Evolutionary conservation across 306 rosid genomes (phyloP).

Genomic region (Rosa lucieae): DNA sequence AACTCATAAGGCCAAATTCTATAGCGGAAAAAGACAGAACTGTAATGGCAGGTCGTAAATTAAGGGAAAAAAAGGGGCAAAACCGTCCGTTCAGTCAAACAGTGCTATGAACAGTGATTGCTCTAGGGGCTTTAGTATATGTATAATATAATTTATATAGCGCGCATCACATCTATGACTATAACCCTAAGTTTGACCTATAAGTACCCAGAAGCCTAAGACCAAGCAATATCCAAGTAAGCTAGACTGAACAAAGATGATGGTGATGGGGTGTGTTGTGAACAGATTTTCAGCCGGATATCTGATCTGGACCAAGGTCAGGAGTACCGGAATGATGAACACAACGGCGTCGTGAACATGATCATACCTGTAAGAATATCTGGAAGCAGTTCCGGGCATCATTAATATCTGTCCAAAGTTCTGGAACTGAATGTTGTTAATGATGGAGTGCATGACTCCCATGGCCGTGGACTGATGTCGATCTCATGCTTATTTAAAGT

Average conservation of each 20-base stretch:
- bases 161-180: not conserved
- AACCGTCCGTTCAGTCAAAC: no score
- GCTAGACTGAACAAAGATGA: not conserved
- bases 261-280: not conserved
- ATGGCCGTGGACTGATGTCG: not conserved
- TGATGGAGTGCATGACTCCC: not conserved
- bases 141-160: no score
- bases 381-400: not conserved
- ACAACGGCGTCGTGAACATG: not conserved
- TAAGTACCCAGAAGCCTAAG: not conserved
- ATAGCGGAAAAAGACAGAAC: no score
- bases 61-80: no score
- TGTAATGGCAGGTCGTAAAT: no score
- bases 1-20: no score
- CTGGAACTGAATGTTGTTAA: not conserved
- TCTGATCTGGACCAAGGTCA: not conserved
- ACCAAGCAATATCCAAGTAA: conserved; percentile 3
- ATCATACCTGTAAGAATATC: not conserved
- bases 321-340: not conserved
- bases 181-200: no score
- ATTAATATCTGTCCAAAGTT: not conserved
- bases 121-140: no score
- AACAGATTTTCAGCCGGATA: conserved; percentile 2
- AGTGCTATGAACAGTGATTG: no score
- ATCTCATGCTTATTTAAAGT: not conserved